Evolutionary conservation across 2,329 filamentous ascomycete genomes (phyloP), one percentile per base, ranked within the genome.

Genomic region (Sporothrix sp.): DNA sequence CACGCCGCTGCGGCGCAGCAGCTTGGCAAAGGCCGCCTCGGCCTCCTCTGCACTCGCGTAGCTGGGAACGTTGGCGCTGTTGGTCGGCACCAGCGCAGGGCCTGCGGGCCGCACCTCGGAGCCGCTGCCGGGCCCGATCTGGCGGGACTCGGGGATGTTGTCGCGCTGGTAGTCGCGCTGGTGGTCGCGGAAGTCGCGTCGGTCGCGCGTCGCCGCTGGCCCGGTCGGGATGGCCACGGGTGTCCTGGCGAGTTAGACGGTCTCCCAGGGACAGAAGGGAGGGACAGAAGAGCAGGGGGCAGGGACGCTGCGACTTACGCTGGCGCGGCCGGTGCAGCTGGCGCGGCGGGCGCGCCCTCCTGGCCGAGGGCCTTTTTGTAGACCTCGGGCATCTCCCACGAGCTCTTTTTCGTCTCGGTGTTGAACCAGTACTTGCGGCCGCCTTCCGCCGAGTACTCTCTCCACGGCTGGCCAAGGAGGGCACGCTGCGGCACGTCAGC

Each of bases 391-490:
- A 95, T 90, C 62, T 90, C 85, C 93, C 93, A 98, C 28, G 86
- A 88, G 65, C 89, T 97, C 70, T 89, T 79, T 68, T 91, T 90
- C 39, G 87, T 90, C 67, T 94, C 85, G 30, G 83, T 86, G 66
- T 98, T 93, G 67, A 90, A 91, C 86, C 89, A 98, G 69, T 98
- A 98, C 64, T 91, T 87, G 60, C 84, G 82, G 42, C 91, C 93
- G 57, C 87, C 86, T 55, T 89, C 82, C 20, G 87, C 83, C 23
- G 84, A 88, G 63, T 95, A 93, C 67, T 95, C 88, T 62, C 91
- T 93, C 89, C 90, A 98, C 57, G 87, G 86, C 59, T 93, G 86
- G 60, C 84, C 83, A 46, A 84, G 76, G 43, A 94, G 75, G 50
- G 87, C 87, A 63, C 85, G 85, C 87, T 90, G 63, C 52, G 53